A percentile compares a stretch with the other conserved stretches of the same genome.
Conservation (phyloP, 2,329 filamentous ascomycete species). For the Arthroderma uncinatum region DNA sequence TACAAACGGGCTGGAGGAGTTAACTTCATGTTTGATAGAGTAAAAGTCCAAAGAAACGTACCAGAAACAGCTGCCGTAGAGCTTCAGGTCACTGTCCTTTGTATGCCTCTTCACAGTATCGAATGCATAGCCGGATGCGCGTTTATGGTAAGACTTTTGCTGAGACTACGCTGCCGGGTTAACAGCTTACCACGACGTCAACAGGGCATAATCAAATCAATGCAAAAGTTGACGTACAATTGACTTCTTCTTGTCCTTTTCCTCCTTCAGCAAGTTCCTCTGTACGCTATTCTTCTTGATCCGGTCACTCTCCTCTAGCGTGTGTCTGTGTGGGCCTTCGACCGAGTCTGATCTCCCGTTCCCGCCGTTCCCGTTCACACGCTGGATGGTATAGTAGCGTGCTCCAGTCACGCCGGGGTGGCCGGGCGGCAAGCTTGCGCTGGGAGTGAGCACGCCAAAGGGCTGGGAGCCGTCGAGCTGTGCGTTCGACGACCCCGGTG, state of each 20-base stretch:
- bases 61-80: constrained; percentile 80
- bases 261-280: constrained; percentile 51
- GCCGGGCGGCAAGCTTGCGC: constrained; percentile 29
- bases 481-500: constrained; percentile 18
- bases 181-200: background rate
- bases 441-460: constrained; percentile 37
- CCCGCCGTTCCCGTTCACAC: constrained; percentile 64
- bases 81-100: constrained; percentile 59
- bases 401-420: constrained; percentile 42
- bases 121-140: constrained; percentile 59
- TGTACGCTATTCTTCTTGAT: constrained; percentile 73
- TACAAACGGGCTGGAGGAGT: constrained; percentile 57
- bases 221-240: constrained; percentile 35
- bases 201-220: background rate
- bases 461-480: constrained; percentile 22
- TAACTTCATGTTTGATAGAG: constrained; percentile 7
- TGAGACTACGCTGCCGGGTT: constrained; percentile 23
- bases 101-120: constrained; percentile 58
- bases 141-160: constrained; percentile 60
- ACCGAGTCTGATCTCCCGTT: constrained; percentile 62
- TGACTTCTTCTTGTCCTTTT: constrained; percentile 53
- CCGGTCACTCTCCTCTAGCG: constrained; percentile 60
- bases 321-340: constrained; percentile 63
- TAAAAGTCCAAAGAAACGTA: constrained; percentile 29
- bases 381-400: constrained; percentile 62